Evolutionary conservation across 169 alveolate genomes (phyloP), one percentile per base, ranked within the genome.

Genomic region (Babesia gibsoni): DNA sequence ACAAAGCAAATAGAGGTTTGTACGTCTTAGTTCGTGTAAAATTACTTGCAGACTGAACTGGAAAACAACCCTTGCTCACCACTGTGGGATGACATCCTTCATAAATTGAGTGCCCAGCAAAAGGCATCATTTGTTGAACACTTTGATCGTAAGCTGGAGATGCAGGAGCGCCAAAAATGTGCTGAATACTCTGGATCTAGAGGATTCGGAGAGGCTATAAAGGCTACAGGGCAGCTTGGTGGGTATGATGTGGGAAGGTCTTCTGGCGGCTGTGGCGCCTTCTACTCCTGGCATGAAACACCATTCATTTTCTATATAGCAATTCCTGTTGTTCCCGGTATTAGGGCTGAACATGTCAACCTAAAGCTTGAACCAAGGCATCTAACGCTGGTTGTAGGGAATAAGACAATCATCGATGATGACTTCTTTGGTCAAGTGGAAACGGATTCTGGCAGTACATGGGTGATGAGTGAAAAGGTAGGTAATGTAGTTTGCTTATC

Each of bases 381-480:
- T 48, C 43, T 79, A 20, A 22, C 41, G 61, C 52, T 79, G 29
- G 20, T 23, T 16, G 67, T 79, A 0, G 82, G 63, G 4, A 53
- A 54, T 6, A 69, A 79, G 22, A 79, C 61, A 8, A 39, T 79
- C 25, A 50, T 79, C n/a, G 88, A 79, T 37, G 88, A 79, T 29
- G 83, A 79, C 29, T n/a, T 68, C 43, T 58, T 30, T 50, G 88
- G 88, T 29, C 46, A 45, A 0, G 78, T 79, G 27, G 83, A 66
- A 9, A 39, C 58, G 9, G 77, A 57, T 39, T 33, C 45, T 27
- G 39, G 79, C 25, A 27, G 61, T 27, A 61, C 23, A 2, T 79
- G 88, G 88, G 82, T 67, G 35, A 79, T 79, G 88, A 68, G 83
- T 43, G 88, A 79, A 32, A 32, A 69, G 42, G 88, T 79, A 18